Evolutionary conservation across 2,329 filamentous ascomycete species (phyloP), one percentile per base, ranked within the genome.

Genomic region (Chaetomiaceae sp.): DNA sequence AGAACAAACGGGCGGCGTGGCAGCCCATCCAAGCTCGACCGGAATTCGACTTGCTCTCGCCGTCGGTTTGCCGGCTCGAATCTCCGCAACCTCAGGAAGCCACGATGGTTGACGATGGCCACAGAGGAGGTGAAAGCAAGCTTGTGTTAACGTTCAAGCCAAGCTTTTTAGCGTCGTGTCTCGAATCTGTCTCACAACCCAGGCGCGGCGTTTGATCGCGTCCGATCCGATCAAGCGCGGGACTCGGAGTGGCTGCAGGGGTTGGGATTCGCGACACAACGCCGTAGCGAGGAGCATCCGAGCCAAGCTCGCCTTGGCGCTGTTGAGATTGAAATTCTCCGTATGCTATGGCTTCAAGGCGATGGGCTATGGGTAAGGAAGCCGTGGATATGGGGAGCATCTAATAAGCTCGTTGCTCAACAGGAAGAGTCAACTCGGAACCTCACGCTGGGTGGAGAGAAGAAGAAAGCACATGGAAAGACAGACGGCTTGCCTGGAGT

Each of bases 111-210:
- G 38, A 40, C 38, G 38, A 40, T 40, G 20, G 4, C 38, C 9
- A 19, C 3, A 6, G 34, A 17, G 6, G 34, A 19, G 15, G 3
- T n/a, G 3, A 37, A 6, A 27, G 25, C 25, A n/a, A n/a, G 25
- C 9, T 36, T n/a, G 34, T 4, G 5, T 14, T 20, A 27, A 54
- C 4, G 34, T 47, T 15, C 25, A 40, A 31, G 46, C 52, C 51
- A 56, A 55, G 54, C 38, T n/a, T 45, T 47, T 47, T 51, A 31
- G 52, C 48, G 55, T 47, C 37, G 48, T 48, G 61, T 63, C 60
- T 63, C 61, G 57, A 48, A 38, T 56, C 15, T 57, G 61, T 63
- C 59, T 62, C 61, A 62, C 40, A 53, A 55, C 34, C 51, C 44
- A 39, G 49, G 25, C 33, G 17, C 36, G 34, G 38, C 31, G 61